Evolutionary conservation across 352 stramenopile species (phyloP), one percentile per base, ranked within the genome.

Genomic region (Phytopythium montanum): DNA sequence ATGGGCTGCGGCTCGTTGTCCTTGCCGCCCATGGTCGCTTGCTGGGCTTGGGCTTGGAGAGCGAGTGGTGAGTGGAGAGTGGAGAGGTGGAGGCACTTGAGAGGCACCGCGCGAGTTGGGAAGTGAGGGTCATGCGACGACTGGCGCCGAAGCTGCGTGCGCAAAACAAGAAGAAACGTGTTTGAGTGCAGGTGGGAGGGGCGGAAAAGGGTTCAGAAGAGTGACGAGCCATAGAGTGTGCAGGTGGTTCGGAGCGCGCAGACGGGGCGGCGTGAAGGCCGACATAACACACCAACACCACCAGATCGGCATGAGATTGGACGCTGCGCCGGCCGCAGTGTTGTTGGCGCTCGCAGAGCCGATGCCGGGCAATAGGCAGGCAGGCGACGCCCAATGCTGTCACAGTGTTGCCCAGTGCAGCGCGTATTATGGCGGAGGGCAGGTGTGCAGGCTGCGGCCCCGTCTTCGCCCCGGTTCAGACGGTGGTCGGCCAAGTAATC

Each of bases 1-100:
- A 87, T 70, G 28, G 80, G 67, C 48, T 72, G 67, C 55, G 72
- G 68, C 64, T 78, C 76, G 52, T 67, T 73, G 28, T 73, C 62
- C 52, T 77, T 68, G 62, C 62, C 69, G 49, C 59, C 73, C 62
- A 78, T 81, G 34, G 23, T 49, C 3, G 33, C 33, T 57, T 38
- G n/a, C 18, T n/a, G n/a, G n/a, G n/a, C n/a, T n/a, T n/a, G n/a
- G n/a, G n/a, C n/a, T n/a, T n/a, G 3, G 36, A 19, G 36, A 42
- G 7, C 18, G 18, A 44, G 38, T 44, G 38, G 5, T 14, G 36
- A 10, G 9, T 21, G 18, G 41, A 45, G 10, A 21, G 42, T 26
- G 33, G n/a, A n/a, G n/a, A 0, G 52, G 52, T 59, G n/a, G 2
- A 42, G 33, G 19, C 18, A 28, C 39, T 52, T 60, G 41, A 12